A percentile compares a stretch with the other conserved stretches of the same genome.
These are phyloP conservation scores for Claviceps africana DNA, from an alignment of 2,329 filamentous ascomycete species.

Conservation along the genomic window DNA sequence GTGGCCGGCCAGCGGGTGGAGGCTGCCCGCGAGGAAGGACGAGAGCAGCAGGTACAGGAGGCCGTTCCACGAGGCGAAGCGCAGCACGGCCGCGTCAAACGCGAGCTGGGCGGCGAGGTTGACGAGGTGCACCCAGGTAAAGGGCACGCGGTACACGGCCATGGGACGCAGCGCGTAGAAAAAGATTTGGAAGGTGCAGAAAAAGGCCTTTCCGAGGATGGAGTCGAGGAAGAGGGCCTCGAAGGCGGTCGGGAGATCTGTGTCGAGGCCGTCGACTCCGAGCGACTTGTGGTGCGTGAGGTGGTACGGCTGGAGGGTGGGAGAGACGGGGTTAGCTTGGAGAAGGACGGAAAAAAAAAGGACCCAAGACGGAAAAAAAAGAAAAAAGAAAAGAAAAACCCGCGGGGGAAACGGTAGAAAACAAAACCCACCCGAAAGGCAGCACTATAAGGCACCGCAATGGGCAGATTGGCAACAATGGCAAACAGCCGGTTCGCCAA, in stretches of 20 bases:
- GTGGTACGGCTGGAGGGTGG: constrained; percentile 61
- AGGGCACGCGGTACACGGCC: constrained; percentile 78
- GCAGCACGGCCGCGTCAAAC: constrained; percentile 62
- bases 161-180: constrained; percentile 97
- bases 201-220: constrained; percentile 92
- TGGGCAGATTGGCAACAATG: constrained; percentile 88
- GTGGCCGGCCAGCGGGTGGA: constrained; percentile 90
- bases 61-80: constrained; percentile 45
- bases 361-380: not conserved
- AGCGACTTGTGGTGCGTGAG: constrained; percentile 98
- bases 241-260: constrained; percentile 80
- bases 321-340: not conserved
- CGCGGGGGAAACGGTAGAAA: no score
- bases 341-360: no score
- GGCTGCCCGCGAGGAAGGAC: constrained; percentile 82
- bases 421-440: constrained; percentile 63
- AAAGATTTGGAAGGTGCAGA: constrained; percentile 97
- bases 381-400: not conserved
- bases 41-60: constrained; percentile 75
- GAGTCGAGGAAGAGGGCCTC: constrained; percentile 92
- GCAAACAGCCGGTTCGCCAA: constrained; percentile 73
- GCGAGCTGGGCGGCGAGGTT: constrained; percentile 65
- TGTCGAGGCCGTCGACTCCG: constrained; percentile 89
- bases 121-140: constrained; percentile 71
- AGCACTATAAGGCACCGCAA: constrained; percentile 89